Base-by-base conservation (phyloP, 73 alveolate species). In the Durusdinium trenchii region DNA sequence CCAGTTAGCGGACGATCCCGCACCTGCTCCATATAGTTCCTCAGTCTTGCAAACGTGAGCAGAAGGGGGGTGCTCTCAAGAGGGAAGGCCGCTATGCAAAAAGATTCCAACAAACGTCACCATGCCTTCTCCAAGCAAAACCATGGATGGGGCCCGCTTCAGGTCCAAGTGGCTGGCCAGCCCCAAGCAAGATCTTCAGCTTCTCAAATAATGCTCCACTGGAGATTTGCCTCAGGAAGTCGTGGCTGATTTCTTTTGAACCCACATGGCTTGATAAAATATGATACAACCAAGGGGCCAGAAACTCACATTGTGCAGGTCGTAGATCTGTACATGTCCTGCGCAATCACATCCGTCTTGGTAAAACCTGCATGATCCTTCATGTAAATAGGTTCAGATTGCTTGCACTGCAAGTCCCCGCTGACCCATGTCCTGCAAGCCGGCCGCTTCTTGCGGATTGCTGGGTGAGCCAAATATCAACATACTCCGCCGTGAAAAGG, bases 21-120 rank as follows among this genome's bases (percentile, higher is more conserved):
- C 45, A 45, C 97, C 89, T 91, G 98, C 89, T 91, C 98, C 98
- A 91, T 91, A 61, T 91, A 91, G 50, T 91, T 51, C 98, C 98
- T 91, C 61, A 26, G 98, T 46, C 20, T 10, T 32, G n/a, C 3
- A 64, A 26, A 9, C 78, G 78, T 23, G 16, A 5, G 43, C 78
- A 23, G 20, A 7, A 23, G 38, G 38, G 7, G 9, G 78, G 16
- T 23, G 78, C 43, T 9, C 9, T 26, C 78, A 64, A 4, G 9
- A 23, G 78, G 20, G 43, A 64, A 64, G 78, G 9, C 16, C 78
- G 78, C n/a, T n/a, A n/a, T n/a, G 12, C 69, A 12, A 16, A 57
- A 57, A 57, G 69, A 57, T 57, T 12, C 32, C 12, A 57, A 57
- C 32, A 71, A 35, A 36, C 3, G 48, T 32, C 20, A 36, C 32